These are phyloP conservation scores for Tuber indicum DNA, from an alignment of 495 filamentous ascomycete genomes.

Conservation along the genomic window DNA sequence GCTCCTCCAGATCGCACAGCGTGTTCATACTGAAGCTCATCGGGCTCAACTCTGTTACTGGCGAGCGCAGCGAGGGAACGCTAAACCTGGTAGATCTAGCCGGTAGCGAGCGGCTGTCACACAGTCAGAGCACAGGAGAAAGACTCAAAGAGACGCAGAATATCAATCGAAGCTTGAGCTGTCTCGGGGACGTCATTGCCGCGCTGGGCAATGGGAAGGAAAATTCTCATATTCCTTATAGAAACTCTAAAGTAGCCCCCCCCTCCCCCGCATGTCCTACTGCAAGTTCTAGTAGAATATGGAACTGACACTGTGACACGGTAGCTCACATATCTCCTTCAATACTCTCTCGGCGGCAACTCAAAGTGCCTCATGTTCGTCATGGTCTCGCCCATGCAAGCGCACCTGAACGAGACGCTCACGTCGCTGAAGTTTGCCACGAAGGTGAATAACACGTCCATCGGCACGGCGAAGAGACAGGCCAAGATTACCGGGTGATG, in stretches of 20 bases:
- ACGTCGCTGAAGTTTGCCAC: slow-evolving; percentile 95
- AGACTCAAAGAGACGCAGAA: slow-evolving; percentile 89
- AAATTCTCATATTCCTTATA: slow-evolving; percentile 82
- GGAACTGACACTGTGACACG: slow-evolving; percentile 3
- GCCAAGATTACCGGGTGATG: slow-evolving; percentile 28
- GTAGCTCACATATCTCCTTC: slow-evolving; percentile 86
- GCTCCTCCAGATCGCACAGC: slow-evolving; percentile 86
- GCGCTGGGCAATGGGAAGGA: slow-evolving; percentile 80
- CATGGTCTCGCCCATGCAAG: slow-evolving; percentile 89
- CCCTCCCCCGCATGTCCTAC: background rate
- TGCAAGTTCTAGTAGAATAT: background rate
- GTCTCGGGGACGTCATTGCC: slow-evolving; percentile 89
- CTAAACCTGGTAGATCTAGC: slow-evolving; percentile 95
- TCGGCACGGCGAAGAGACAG: slow-evolving; percentile 40
- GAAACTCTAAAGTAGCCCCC: slow-evolving; percentile 79
- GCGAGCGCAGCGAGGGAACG: slow-evolving; percentile 81
- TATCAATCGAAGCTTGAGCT: slow-evolving; percentile 90
- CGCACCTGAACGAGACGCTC: slow-evolving; percentile 85
- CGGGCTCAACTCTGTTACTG: slow-evolving; percentile 72
- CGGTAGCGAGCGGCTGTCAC: slow-evolving; percentile 82
- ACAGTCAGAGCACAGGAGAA: slow-evolving; percentile 75
- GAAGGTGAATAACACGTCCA: slow-evolving; percentile 55
- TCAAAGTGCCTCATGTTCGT: slow-evolving; percentile 99
- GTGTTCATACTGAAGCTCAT: slow-evolving; percentile 91
- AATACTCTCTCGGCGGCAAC: slow-evolving; percentile 92